Conservation (phyloP, 768 basidiomycete species). For the Cystobasidium onofrii region DNA sequence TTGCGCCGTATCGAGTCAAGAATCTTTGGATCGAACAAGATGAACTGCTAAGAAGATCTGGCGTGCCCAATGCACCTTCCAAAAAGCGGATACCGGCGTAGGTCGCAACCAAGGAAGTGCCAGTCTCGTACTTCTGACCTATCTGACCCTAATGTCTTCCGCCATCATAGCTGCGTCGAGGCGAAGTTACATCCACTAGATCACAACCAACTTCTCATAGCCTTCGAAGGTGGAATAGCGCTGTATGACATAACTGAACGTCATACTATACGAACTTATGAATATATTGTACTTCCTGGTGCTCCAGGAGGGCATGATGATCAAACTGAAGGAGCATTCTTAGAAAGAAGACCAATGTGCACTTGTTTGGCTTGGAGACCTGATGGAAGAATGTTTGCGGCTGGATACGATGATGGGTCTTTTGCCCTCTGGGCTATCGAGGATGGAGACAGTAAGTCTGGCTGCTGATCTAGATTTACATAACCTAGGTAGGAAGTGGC, state of each 20-base stretch:
- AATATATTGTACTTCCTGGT: conserved; percentile 65
- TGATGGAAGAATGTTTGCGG: conserved; percentile 58
- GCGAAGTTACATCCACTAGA: conserved; percentile 40
- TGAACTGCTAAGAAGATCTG: conserved; percentile 52
- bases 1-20: conserved; percentile 61
- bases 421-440: conserved; percentile 75
- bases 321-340: conserved; percentile 55
- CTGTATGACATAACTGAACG: conserved; percentile 47
- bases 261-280: conserved; percentile 54
- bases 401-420: conserved; percentile 72
- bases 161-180: conserved; percentile 34
- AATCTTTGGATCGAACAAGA: conserved; percentile 71
- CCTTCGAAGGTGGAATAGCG: conserved; percentile 47
- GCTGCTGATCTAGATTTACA: too few species aligned
- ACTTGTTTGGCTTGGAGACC: conserved; percentile 68
- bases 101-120: too few species aligned
- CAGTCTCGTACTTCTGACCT: too few species aligned
- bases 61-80: conserved; percentile 45
- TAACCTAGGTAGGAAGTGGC: neutral
- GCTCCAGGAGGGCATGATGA: conserved; percentile 71
- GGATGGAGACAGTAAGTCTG: conserved; percentile 57
- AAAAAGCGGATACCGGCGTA: conserved; percentile 28
- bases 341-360: conserved; percentile 61
- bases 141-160: too few species aligned
- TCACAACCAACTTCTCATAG: conserved; percentile 40